A percentile compares a stretch with the other conserved stretches of the same genome.
phyloP scores from a whole-genome alignment of 106 monocot species.

The Dendrobium catenatum region DNA sequence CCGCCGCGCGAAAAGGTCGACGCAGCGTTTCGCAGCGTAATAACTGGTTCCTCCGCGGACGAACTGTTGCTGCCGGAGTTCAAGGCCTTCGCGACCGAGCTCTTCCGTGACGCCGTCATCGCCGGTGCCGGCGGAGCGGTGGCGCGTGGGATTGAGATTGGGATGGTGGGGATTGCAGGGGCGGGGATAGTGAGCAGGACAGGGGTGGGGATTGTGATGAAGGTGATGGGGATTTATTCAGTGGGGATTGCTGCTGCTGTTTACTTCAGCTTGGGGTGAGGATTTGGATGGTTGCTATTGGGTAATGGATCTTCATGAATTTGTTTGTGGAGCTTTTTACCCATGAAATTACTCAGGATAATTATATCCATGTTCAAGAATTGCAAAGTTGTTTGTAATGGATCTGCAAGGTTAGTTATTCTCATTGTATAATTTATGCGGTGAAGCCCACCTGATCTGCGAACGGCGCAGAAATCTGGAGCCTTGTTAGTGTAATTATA shows the following conservation, averaged over 20 bases:
- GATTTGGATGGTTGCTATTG: neutral
- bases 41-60: neutral
- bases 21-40: neutral
- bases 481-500: no score
- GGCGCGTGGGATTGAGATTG: neutral
- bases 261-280: neutral
- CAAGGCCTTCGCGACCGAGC: neutral
- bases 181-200: neutral
- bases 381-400: no score
- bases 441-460: no score
- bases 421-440: no score
- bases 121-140: neutral
- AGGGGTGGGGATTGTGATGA: neutral
- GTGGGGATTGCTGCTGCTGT: neutral
- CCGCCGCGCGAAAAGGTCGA: neutral
- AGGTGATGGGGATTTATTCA: neutral
- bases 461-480: no score
- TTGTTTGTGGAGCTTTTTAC: no score
- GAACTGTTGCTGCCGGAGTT: neutral
- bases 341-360: no score
- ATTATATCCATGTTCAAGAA: no score
- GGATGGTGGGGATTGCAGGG: neutral
- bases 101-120: neutral
- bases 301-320: neutral
- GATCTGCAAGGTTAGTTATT: no score